Conservation (phyloP, 2,329 filamentous ascomycete species). For the Epichloe festucae region DNA sequence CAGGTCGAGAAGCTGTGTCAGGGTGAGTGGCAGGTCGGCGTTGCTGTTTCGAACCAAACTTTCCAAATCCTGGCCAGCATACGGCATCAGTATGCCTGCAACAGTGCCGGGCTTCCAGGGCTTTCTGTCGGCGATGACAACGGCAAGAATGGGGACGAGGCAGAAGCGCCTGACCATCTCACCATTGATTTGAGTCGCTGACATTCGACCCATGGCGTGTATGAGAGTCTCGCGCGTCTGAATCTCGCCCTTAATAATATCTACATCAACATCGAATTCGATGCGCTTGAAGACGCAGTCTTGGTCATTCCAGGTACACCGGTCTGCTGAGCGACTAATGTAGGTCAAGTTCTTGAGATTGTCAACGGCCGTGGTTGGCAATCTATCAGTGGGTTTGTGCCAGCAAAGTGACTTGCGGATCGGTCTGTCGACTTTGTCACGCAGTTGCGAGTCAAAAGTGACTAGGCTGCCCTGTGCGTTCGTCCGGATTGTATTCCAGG, state of each 20-base stretch:
- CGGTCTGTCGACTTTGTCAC: constrained; percentile 1
- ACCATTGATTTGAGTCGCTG: constrained; percentile 1
- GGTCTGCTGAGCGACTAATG: constrained; percentile 7
- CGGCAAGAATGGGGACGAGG: constrained; percentile 8
- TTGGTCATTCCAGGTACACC: constrained; percentile 5
- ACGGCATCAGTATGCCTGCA: too few species aligned
- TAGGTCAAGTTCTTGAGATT: constrained; percentile 5
- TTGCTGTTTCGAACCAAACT: too few species aligned
- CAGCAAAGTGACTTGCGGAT: constrained; percentile 4
- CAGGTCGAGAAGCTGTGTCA: too few species aligned
- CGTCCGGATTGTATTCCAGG: constrained; percentile 1
- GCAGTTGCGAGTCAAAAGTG: not conserved
- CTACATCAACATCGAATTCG: constrained; percentile 9
- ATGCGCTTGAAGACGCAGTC: constrained; percentile 12
- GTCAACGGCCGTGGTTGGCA: constrained; percentile 6
- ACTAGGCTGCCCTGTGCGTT: not conserved
- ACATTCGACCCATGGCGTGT: not conserved
- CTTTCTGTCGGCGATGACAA: constrained; percentile 5
- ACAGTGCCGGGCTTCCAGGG: not conserved
- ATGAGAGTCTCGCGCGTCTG: constrained; percentile 7
- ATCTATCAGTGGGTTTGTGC: constrained; percentile 1
- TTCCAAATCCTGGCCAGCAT: too few species aligned
- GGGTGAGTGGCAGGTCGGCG: too few species aligned
- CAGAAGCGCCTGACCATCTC: constrained; percentile 8
- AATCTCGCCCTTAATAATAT: constrained; percentile 7